Conservation (phyloP, 345 rosid species). For the Linum tenue region DNA sequence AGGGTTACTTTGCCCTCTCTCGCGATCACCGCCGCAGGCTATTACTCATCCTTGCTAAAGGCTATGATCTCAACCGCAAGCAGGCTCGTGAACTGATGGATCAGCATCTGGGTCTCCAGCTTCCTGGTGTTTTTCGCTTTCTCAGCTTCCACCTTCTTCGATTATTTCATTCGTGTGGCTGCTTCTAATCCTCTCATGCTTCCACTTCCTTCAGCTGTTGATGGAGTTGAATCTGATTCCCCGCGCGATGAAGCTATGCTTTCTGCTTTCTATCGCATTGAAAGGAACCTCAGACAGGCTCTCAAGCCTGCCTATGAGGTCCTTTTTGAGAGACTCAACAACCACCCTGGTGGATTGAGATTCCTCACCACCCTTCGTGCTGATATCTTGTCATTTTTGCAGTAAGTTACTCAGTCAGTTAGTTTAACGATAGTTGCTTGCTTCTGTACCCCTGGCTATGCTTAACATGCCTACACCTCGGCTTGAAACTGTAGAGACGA, state of each 20-base stretch:
- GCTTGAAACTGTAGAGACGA: slow-evolving; percentile 48
- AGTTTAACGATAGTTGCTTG: neutral
- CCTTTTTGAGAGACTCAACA: slow-evolving; percentile 80
- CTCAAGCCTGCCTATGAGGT: slow-evolving; percentile 69
- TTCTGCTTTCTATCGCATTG: slow-evolving; percentile 67
- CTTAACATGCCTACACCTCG: neutral
- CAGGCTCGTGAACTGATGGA: slow-evolving; percentile 68
- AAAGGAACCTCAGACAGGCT: slow-evolving; percentile 68
- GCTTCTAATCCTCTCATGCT: neutral
- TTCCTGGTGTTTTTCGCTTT: slow-evolving; percentile 18
- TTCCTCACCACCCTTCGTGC: slow-evolving; percentile 68
- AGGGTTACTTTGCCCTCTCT: slow-evolving; percentile 74
- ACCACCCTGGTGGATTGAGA: slow-evolving; percentile 77
- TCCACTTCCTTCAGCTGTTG: slow-evolving; percentile 23
- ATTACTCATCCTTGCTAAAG: slow-evolving; percentile 59
- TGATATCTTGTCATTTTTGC: slow-evolving; percentile 59
- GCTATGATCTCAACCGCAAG: slow-evolving; percentile 60
- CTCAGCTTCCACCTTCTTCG: neutral
- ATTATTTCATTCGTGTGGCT: neutral
- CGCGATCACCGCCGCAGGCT: slow-evolving; percentile 45
- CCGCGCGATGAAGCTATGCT: slow-evolving; percentile 39
- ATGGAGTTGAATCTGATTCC: slow-evolving; percentile 26
- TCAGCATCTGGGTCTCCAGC: slow-evolving; percentile 73
- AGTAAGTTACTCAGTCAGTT: slow-evolving; percentile 30
- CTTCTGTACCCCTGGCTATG: neutral